phyloP scores from a whole-genome alignment of 164 flowering plant genomes.

The Dillenia turbinata region DNA sequence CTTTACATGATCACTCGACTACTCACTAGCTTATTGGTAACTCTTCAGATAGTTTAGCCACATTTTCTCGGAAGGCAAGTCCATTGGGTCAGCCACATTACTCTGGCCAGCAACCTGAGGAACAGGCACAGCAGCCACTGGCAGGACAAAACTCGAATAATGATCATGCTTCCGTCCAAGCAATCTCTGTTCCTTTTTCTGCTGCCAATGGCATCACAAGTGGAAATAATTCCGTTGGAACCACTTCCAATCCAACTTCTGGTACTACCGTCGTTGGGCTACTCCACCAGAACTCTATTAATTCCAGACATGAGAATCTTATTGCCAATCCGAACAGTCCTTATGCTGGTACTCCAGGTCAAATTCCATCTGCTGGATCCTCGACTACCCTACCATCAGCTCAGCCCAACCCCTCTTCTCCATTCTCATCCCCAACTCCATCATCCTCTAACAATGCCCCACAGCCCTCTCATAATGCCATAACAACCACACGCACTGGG shows the following conservation, averaged over 20 bases:
- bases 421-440: too few relatives aligned
- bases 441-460: too few relatives aligned
- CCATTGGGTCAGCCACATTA: slow-evolving; percentile 42
- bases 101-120: slow-evolving; percentile 57
- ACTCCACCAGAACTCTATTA: too few relatives aligned
- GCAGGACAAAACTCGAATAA: slow-evolving; percentile 40
- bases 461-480: too few relatives aligned
- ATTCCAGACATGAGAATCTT: too few relatives aligned
- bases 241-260: slow-evolving; percentile 43
- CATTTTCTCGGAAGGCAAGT: slow-evolving; percentile 69
- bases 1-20: too few relatives aligned
- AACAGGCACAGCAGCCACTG: slow-evolving; percentile 36
- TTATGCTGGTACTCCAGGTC: too few relatives aligned
- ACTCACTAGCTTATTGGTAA: too few relatives aligned
- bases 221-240: slow-evolving; percentile 45
- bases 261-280: slow-evolving; percentile 40
- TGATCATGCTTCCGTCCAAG: slow-evolving; percentile 41
- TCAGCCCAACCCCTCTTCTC: slow-evolving; percentile 18
- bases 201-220: slow-evolving; percentile 42
- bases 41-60: slow-evolving; percentile 79
- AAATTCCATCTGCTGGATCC: too few relatives aligned
- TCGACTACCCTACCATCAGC: too few relatives aligned
- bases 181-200: slow-evolving; percentile 35
- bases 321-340: too few relatives aligned
- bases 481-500: slow-evolving; percentile 8